phyloP scores from a whole-genome alignment of 176 grass and related monocot species.

The Eleusine coracana region DNA sequence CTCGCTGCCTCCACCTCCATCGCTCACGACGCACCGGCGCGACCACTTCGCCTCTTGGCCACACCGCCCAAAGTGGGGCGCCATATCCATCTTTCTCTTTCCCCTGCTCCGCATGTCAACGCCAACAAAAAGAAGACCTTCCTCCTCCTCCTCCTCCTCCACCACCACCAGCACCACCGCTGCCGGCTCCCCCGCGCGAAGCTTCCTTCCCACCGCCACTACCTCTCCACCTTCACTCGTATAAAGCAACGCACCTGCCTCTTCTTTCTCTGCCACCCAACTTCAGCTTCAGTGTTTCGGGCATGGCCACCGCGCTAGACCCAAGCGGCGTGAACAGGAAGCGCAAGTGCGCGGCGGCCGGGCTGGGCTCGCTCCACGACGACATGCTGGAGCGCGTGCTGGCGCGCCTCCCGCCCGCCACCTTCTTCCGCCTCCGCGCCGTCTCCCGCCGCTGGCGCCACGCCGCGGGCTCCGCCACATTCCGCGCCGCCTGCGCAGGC shows the following conservation, averaged over 20 bases:
- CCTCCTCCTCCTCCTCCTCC: neutral
- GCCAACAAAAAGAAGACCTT: slow-evolving; percentile 53
- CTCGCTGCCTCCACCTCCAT: neutral
- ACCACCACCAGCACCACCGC: slow-evolving; percentile 13
- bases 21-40: neutral
- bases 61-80: slow-evolving; percentile 16
- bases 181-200: slow-evolving; percentile 11
- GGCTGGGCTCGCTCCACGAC: slow-evolving; percentile 63
- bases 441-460: slow-evolving; percentile 67
- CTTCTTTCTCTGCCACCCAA: too few species aligned
- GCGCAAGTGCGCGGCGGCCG: slow-evolving; percentile 44
- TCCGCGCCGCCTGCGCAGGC: slow-evolving; percentile 67
- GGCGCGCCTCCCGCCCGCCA: slow-evolving; percentile 63
- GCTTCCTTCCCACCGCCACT: slow-evolving; percentile 35
- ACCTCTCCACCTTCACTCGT: neutral
- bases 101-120: slow-evolving; percentile 53
- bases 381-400: slow-evolving; percentile 88
- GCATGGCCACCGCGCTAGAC: neutral
- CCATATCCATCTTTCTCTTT: slow-evolving; percentile 31
- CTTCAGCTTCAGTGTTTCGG: too few species aligned
- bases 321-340: slow-evolving; percentile 11
- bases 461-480: slow-evolving; percentile 53
- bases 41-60: neutral
- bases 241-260: slow-evolving; percentile 35
- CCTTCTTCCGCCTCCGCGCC: slow-evolving; percentile 69